Base-by-base conservation (phyloP, 2,329 filamentous ascomycete species). In the Mycosphaerella sp. region DNA sequence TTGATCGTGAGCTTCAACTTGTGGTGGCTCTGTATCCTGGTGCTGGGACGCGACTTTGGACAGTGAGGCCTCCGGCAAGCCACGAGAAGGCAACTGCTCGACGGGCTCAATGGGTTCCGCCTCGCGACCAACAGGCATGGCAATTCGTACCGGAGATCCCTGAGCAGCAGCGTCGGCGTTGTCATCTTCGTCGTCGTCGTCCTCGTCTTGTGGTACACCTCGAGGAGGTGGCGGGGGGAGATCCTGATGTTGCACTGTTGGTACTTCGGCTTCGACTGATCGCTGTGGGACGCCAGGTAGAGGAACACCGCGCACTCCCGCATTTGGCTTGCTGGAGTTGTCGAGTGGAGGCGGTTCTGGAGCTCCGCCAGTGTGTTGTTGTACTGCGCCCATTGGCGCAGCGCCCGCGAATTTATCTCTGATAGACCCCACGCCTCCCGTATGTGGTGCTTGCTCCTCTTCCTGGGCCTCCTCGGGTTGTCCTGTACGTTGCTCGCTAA, bases 351-450 rank as follows among this genome's bases (percentile, higher is more conserved):
- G 80, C 4, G 82, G 76, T 32, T 76, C 73, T 6, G 74, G 71
- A 5, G 73, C 64, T 9, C 70, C 58, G 58, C 70, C 62, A 56
- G 66, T 53, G 52, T 69, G 66, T 9, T 71, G 63, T 25, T 71
- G 70, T 5, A 77, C 72, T 49, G 75, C 78, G 32, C 83, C 80
- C 70, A 89, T 86, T 1, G 87, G 86, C 13, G 81, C 73, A n/a
- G 82, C 79, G 45, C 84, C 82, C 69, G 87, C 86, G 74, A 95
- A 95, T 47, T 85, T 86, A 66, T 95, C 88, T 57, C 85, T 83
- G 53, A 95, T 76, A 34, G 87, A 82, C 54, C 82, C 79, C 36
- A 95, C 78, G 27, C 84, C 84, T 43, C 83, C 84, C 41, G 78
- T 69, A 12, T 81, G 75, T 6, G 75, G 68, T 41, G 81, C 70